Base-by-base conservation (phyloP, 1,139 yeast species). In the Pichiaceae sp. region DNA sequence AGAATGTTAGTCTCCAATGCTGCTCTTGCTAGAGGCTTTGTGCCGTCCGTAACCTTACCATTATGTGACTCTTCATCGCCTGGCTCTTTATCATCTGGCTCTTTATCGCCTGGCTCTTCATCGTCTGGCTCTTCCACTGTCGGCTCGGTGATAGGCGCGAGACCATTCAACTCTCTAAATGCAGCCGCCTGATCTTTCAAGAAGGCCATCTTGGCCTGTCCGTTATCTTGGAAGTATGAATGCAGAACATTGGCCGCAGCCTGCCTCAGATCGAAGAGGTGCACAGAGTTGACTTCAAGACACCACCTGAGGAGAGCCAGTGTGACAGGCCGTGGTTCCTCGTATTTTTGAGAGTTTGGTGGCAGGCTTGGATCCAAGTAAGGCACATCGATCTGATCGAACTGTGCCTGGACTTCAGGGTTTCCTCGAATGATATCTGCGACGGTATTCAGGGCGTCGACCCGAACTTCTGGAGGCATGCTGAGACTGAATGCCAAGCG, bases 341-440 rank as follows among this genome's bases (percentile, higher is more conserved):
- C 56, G 31, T 48, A 41, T 18, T 47, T 49, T 35, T 56, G 60
- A 7, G 53, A 53, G 7, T 45, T 16, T 7, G 38, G 18, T 1
- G 86, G 84, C 42, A 81, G 58, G n/a, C 85, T 70, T 7, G 96
- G 87, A 53, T 87, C 96, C 42, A 87, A 65, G 52, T 79, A 85
- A 0, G 98, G 98, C 4, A 91, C 96, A 55, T 91, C 97, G 17
- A 89, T 78, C 39, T 76, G 77, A 3, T 87, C 70, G 50, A 91
- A 80, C 44, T 75, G 75, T 18, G 63, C 62, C 56, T 87, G 96
- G 27, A 82, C 68, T 8, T 64, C 69, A 12, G 70, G 57, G 55
- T 85, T 79, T 29, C 77, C 71, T 42, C 76, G 63, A 4, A 91
- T 79, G 29, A 89, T 65, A 47, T 82, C 91, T 2, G 93, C 89